Conservation (phyloP, 1,139 yeast species). For the Diutina neorugosa region DNA sequence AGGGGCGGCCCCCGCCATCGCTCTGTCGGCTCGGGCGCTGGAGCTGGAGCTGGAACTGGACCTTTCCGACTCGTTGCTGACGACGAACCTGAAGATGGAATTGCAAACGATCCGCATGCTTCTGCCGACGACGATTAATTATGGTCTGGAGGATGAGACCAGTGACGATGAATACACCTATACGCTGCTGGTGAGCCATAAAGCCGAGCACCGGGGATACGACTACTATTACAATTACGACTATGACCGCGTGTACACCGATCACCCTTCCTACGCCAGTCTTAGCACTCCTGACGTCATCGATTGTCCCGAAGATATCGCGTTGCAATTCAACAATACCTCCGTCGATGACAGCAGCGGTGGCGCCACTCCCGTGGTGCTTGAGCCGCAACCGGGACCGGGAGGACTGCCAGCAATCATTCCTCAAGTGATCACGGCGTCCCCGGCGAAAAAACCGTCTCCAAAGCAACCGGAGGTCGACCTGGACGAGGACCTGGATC, state of each 20-base stretch:
- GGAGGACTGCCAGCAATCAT: not conserved
- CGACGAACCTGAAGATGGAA: constrained; percentile 8
- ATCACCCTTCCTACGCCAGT: constrained; percentile 37
- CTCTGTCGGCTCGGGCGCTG: not conserved
- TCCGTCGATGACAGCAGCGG: not conserved
- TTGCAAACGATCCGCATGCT: constrained; percentile 48
- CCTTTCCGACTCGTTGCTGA: constrained; percentile 18
- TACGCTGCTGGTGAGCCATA: constrained; percentile 60
- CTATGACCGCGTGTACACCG: constrained; percentile 70
- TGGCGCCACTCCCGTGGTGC: not conserved
- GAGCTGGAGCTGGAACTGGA: constrained; percentile 7
- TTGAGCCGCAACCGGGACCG: not conserved
- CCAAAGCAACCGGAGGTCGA: constrained; percentile 4
- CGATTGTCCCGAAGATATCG: constrained; percentile 34
- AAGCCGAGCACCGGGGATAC: constrained; percentile 67
- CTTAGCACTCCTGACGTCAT: constrained; percentile 28
- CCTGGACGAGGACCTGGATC: constrained; percentile 12
- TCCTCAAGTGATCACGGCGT: not conserved
- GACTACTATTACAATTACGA: constrained; percentile 83
- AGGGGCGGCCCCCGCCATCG: constrained; percentile 11
- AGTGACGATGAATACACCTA: constrained; percentile 44
- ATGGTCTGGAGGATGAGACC: constrained; percentile 63
- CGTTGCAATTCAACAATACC: constrained; percentile 15
- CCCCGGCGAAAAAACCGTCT: not conserved
- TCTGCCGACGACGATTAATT: constrained; percentile 75